A percentile compares a stretch with the other conserved stretches of the same genome.
phyloP scores from a whole-genome alignment of 2,329 filamentous ascomycete genomes.

The Tetracladium maxilliforme region DNA sequence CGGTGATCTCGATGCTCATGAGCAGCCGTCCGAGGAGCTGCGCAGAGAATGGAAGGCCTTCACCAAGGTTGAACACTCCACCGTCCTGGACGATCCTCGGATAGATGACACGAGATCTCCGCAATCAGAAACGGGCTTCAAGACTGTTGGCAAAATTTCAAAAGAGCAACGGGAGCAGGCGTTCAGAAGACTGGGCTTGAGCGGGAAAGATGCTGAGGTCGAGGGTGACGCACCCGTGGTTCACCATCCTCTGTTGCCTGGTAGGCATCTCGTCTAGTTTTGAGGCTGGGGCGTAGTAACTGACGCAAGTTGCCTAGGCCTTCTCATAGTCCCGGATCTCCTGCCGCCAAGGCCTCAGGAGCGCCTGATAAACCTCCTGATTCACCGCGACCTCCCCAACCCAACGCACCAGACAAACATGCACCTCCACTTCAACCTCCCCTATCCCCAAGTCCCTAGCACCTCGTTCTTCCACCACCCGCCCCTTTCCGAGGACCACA shows the following conservation, averaged over 20 bases:
- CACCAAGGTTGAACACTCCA: conserved; percentile 39
- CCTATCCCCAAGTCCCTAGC: conserved; percentile 31
- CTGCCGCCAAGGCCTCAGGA: conserved; percentile 56
- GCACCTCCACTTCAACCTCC: conserved; percentile 65
- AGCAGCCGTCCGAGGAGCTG: conserved; percentile 59
- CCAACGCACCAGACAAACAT: conserved; percentile 74
- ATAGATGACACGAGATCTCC: conserved; percentile 35
- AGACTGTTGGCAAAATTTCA: conserved; percentile 24
- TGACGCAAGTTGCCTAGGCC: conserved; percentile 35
- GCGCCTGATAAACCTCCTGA: conserved; percentile 53
- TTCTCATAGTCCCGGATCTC: conserved; percentile 63
- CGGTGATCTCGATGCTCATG: conserved; percentile 59
- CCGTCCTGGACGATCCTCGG: conserved; percentile 34
- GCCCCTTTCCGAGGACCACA: conserved; percentile 37
- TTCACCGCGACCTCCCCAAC: conserved; percentile 65
- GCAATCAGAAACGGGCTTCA: conserved; percentile 7
- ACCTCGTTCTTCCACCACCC: conserved; percentile 39
- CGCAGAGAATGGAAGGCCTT: conserved; percentile 63
- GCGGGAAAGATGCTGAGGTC: conserved; percentile 8
- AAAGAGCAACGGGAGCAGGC: conserved; percentile 24
- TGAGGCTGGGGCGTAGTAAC: too few species aligned
- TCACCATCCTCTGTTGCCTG: conserved; percentile 52
- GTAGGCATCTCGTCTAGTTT: conserved; percentile 32
- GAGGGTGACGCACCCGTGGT: conserved; percentile 35
- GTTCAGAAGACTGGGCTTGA: conserved; percentile 24